Conservation (phyloP, 345 rosid species). For the Pugionium cornutum region DNA sequence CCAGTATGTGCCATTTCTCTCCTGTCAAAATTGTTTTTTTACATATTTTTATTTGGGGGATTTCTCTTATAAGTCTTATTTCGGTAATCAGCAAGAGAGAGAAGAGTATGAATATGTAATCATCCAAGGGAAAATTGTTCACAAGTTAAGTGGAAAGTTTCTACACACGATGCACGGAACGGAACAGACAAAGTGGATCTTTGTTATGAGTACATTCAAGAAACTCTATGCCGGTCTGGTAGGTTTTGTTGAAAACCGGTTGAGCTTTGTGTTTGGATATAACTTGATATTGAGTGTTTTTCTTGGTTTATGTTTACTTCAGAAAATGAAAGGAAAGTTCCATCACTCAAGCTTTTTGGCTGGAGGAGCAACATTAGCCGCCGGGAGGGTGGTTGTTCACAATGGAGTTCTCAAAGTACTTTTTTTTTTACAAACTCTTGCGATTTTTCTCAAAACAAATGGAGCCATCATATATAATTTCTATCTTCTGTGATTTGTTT, state of each 20-base stretch:
- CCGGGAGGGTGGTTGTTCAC: conserved; percentile 77
- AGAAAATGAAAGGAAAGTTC: conserved; percentile 92
- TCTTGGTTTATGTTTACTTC: conserved; percentile 31
- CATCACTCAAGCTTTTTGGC: conserved; percentile 98
- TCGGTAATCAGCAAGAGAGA: conserved; percentile 74
- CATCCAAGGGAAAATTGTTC: conserved; percentile 62
- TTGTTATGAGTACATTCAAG: conserved; percentile 80
- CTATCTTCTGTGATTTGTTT: neutral
- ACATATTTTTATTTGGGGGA: neutral
- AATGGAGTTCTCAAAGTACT: conserved; percentile 74
- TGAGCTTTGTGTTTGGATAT: neutral
- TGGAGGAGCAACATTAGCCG: conserved; percentile 89
- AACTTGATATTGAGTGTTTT: neutral
- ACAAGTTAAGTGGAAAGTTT: conserved; percentile 52
- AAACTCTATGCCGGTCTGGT: conserved; percentile 78
- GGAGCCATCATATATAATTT: too few species aligned
- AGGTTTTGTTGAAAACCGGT: conserved; percentile 29
- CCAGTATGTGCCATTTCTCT: conserved; percentile 57
- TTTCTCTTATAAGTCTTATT: neutral
- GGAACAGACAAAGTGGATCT: conserved; percentile 67
- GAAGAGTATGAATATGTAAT: conserved; percentile 68
- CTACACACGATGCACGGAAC: conserved; percentile 57
- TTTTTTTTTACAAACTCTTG: neutral
- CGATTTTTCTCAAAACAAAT: neutral
- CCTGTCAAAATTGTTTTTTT: neutral